These are phyloP conservation scores for Ogataea thermomethanolica DNA, from an alignment of 805 yeast genomes.

Conservation along the genomic window DNA sequence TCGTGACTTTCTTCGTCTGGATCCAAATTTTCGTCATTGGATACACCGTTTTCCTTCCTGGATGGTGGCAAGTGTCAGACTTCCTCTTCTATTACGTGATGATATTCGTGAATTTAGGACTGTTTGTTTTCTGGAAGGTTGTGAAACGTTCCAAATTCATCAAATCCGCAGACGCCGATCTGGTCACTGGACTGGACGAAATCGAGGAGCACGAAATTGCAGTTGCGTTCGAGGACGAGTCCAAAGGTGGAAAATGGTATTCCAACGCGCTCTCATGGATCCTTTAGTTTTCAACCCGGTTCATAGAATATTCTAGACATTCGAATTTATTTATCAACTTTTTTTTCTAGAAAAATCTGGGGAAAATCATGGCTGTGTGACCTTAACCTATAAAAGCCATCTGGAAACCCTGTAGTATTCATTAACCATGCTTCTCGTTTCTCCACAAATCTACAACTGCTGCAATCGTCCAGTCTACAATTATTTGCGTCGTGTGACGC, in stretches of 20 bases:
- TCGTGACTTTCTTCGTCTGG: slow-evolving; percentile 28
- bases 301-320: slow-evolving; percentile 13
- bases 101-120: slow-evolving; percentile 38
- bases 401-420: not conserved
- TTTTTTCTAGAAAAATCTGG: slow-evolving; percentile 16
- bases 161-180: slow-evolving; percentile 36
- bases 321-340: not conserved
- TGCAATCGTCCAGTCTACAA: slow-evolving; percentile 1
- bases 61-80: slow-evolving; percentile 35
- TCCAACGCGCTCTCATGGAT: slow-evolving; percentile 11
- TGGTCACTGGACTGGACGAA: slow-evolving; percentile 37
- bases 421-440: slow-evolving; percentile 20
- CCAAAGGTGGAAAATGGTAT: slow-evolving; percentile 8
- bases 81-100: slow-evolving; percentile 43
- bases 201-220: slow-evolving; percentile 38
- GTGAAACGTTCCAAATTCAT: slow-evolving; percentile 36
- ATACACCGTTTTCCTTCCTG: slow-evolving; percentile 39
- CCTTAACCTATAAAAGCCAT: not conserved
- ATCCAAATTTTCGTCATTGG: slow-evolving; percentile 35
- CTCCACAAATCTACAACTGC: slow-evolving; percentile 13
- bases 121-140: slow-evolving; percentile 37
- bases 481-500: slow-evolving; percentile 10
- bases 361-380: slow-evolving; percentile 10
- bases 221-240: slow-evolving; percentile 6
- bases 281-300: not conserved